Base-by-base conservation (phyloP, 2,329 filamentous ascomycete genomes). In the Clarireedia monteithiana region DNA sequence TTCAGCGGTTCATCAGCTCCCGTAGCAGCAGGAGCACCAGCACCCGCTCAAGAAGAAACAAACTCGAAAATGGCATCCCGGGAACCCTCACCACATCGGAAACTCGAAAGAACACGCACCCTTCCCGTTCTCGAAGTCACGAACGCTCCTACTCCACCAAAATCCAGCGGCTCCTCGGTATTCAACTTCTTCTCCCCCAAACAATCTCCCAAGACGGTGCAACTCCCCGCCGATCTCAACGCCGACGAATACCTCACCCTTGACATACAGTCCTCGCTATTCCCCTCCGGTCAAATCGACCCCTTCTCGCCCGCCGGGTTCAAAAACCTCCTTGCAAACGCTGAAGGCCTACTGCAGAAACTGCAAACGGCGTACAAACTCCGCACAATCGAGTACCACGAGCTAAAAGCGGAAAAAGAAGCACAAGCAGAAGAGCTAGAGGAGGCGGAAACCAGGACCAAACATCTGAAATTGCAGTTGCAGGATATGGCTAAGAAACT, bases 251-350 rank as follows among this genome's bases (percentile, higher is more conserved):
- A 84, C 5, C 74, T 77, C 62, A 75, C 74, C 50, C 70, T 85
- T 49, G 75, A 84, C 63, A 73, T 85, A 40, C 75, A 79, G 34
- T 67, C 75, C 1, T 76, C 77, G 0, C 73, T 85, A 12, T 83
- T 78, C 58, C 79, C 81, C 0, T 60, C 68, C 1, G 71, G 72
- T 2, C 73, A 76, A 12, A 68, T 73, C 39, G 77, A 82, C 42
- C 65, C 77, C 1, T 82, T 83, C 66, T 83, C 81, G 1, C 81
- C 81, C 0, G 74, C 78, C 0, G 77, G 78, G 9, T 85, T 77
- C 69, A 83, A 82, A 66, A 84, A 81, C 64, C 72, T 84, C n/a
- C 79, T 81, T 57, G 69, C 72, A 60, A 82, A 81, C 56, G 83
- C 83, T 2, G 71, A 73, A 4, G 77, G 79, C 4, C 69, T 85